Conservation (phyloP, 2,329 filamentous ascomycete species). For the Verticillium dahliae region DNA sequence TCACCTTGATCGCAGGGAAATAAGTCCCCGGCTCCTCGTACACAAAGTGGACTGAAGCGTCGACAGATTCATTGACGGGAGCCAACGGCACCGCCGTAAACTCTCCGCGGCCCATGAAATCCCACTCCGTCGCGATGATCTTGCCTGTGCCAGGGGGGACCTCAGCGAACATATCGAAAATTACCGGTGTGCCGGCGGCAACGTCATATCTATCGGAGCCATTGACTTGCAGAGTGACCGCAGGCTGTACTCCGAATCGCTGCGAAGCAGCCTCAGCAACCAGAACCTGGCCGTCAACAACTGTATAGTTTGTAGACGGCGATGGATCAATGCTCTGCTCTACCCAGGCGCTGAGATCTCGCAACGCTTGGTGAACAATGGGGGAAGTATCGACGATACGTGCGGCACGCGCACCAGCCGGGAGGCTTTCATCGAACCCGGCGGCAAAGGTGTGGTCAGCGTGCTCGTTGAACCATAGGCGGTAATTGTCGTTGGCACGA, state of each 20-base stretch:
- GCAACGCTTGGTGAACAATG: constrained; percentile 11
- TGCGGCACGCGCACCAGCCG: not conserved
- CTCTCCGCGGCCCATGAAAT: not conserved
- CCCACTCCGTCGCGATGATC: constrained; percentile 12
- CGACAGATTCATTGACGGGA: not conserved
- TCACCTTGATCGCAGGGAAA: not conserved
- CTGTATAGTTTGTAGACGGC: constrained; percentile 4
- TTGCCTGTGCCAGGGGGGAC: constrained; percentile 6
- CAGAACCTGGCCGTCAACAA: constrained; percentile 10
- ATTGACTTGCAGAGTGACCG: constrained; percentile 2
- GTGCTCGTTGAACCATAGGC: constrained; percentile 14
- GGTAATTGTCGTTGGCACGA: constrained; percentile 10
- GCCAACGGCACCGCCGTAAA: not conserved
- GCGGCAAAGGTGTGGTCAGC: constrained; percentile 11
- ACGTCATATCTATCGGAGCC: not conserved
- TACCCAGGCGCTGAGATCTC: constrained; percentile 13
- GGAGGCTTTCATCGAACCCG: not conserved
- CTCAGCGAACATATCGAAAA: constrained; percentile 2
- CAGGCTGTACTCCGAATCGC: constrained; percentile 14
- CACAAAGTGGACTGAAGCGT: not conserved
- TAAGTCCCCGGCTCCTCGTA: not conserved
- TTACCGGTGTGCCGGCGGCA: constrained; percentile 1
- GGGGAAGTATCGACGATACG: not conserved
- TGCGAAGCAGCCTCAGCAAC: constrained; percentile 2
- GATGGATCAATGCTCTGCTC: constrained; percentile 9